Percentiles rank a stretch among this genome's conserved stretches.
These are phyloP conservation scores for Linum trigynum DNA, from an alignment of 345 rosid genomes.

Conservation along the genomic window DNA sequence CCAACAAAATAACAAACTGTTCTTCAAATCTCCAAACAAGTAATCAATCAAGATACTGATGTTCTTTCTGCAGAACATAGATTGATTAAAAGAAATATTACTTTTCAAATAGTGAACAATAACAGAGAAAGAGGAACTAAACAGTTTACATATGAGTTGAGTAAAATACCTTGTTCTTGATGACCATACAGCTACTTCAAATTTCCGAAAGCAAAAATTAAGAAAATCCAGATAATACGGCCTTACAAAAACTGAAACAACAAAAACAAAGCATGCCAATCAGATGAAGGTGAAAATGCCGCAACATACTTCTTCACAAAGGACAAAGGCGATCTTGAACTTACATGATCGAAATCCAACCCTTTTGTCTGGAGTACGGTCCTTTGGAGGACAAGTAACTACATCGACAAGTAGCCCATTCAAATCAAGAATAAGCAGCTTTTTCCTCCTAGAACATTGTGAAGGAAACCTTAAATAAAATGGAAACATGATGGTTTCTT, in stretches of 20 bases:
- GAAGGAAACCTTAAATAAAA: neutral
- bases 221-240: slow-evolving; percentile 60
- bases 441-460: slow-evolving; percentile 14
- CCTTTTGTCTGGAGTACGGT: slow-evolving; percentile 33
- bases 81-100: neutral
- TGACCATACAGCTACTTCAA: slow-evolving; percentile 82
- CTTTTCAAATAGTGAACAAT: neutral
- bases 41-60: slow-evolving; percentile 43
- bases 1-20: slow-evolving; percentile 74
- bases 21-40: slow-evolving; percentile 71
- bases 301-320: neutral
- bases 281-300: neutral
- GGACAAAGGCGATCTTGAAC: slow-evolving; percentile 5
- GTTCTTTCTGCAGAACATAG: slow-evolving; percentile 38
- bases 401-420: slow-evolving; percentile 81
- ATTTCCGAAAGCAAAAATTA: slow-evolving; percentile 67
- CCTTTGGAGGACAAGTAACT: slow-evolving; percentile 34
- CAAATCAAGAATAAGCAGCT: slow-evolving; percentile 76
- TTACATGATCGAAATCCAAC: slow-evolving; percentile 54
- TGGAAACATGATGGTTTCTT: neutral
- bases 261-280: slow-evolving; percentile 8
- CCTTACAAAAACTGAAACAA: slow-evolving; percentile 55
- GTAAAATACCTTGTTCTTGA: slow-evolving; percentile 54
- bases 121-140: slow-evolving; percentile 1
- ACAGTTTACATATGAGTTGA: neutral